Conservation (phyloP, 805 yeast genomes). For the Candida tammaniensis region DNA sequence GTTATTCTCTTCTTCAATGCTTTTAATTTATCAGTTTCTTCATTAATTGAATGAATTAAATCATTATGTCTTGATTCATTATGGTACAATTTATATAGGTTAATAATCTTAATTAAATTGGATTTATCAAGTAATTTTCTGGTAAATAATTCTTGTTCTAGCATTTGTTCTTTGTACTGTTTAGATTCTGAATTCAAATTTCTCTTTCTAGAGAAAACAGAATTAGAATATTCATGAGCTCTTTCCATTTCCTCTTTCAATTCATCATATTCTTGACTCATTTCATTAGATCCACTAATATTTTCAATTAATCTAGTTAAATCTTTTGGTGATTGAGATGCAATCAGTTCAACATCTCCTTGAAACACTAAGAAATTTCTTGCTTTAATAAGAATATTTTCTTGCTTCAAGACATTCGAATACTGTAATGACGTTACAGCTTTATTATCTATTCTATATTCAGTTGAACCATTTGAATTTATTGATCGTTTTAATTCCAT, state of each 20-base stretch:
- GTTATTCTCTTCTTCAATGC: constrained; percentile 26
- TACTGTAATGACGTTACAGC: constrained; percentile 65
- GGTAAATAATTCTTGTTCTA: constrained; percentile 68
- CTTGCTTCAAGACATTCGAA: constrained; percentile 60
- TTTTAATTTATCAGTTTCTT: constrained; percentile 36
- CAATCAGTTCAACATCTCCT: constrained; percentile 94
- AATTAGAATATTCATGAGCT: constrained; percentile 61
- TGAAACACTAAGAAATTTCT: constrained; percentile 91
- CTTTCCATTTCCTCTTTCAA: constrained; percentile 62
- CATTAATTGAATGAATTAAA: constrained; percentile 29
- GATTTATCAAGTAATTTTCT: constrained; percentile 48
- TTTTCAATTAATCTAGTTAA: constrained; percentile 73
- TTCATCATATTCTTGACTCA: constrained; percentile 60
- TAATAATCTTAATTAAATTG: constrained; percentile 44
- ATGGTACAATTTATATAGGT: constrained; percentile 66
- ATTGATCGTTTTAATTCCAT: constrained; percentile 64
- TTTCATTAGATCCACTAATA: constrained; percentile 78
- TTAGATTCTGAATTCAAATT: constrained; percentile 69
- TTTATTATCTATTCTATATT: constrained; percentile 62
- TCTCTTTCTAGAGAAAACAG: constrained; percentile 66
- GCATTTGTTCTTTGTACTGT: constrained; percentile 73
- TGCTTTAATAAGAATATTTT: constrained; percentile 84
- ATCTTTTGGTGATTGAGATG: constrained; percentile 78
- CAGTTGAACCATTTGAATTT: constrained; percentile 56
- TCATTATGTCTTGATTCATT: constrained; percentile 43